A percentile compares a stretch with the other conserved stretches of the same genome.
Evolutionary conservation across 1,139 yeast species (phyloP).

Genomic region (Diutina sp.): DNA sequence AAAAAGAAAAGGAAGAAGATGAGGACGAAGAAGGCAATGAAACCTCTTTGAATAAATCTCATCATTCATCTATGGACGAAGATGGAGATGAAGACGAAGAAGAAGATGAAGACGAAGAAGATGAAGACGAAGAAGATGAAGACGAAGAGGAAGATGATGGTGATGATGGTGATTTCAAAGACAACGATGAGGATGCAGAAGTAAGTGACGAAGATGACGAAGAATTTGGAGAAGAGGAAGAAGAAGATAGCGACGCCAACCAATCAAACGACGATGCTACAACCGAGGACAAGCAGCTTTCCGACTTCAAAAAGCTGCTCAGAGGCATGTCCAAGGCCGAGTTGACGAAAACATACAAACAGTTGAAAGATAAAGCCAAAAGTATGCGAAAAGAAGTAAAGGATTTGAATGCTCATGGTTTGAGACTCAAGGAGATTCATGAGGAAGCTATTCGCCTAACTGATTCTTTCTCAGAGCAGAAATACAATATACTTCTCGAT

Average conservation of each 20-base stretch:
- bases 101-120: too few relatives aligned
- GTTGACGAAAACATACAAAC: background rate
- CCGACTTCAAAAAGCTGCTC: background rate
- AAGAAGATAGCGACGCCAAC: background rate
- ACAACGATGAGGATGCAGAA: background rate
- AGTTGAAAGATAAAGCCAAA: background rate
- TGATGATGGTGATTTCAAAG: background rate
- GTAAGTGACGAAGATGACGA: background rate
- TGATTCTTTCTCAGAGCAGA: background rate
- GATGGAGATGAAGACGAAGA: background rate
- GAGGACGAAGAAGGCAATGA: slow-evolving; percentile 5
- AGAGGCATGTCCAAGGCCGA: background rate
- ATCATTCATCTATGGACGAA: background rate
- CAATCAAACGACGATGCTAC: background rate
- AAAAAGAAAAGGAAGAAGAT: slow-evolving; percentile 3
- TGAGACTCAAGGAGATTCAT: background rate
- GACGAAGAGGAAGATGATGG: too few relatives aligned
- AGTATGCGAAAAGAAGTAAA: background rate
- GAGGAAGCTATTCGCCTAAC: background rate
- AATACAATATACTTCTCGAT: background rate
- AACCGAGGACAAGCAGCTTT: background rate
- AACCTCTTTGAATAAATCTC: too few relatives aligned
- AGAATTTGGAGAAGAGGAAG: background rate
- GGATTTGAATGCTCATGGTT: background rate
- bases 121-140: too few relatives aligned